Base-by-base conservation (phyloP, 2,329 filamentous ascomycete species). In the Metarhizium sp. region DNA sequence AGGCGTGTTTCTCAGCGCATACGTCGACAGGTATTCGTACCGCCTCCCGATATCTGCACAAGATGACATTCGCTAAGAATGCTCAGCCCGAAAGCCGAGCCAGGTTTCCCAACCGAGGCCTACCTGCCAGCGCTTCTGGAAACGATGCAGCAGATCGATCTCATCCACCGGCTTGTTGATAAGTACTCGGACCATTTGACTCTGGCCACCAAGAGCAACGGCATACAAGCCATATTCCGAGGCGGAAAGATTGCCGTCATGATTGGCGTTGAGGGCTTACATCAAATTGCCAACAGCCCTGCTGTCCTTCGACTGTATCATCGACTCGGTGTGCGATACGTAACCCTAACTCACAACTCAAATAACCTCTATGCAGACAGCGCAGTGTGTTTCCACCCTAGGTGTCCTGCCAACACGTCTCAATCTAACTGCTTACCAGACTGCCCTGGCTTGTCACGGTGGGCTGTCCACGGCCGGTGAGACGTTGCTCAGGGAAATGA, bases 1-100 rank as follows among this genome's bases (percentile, higher is more conserved):
- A 49, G 90, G 89, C 49, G 83, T 86, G 34, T 95, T 95, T 67
- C 95, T 90, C 90, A 90, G 85, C 65, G 88, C 90, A 11, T 95
- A 79, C 64, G 81, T 86, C 43, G 79, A 79, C 0, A 95, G 90
- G 66, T 88, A 89, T 0, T 69, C 70, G 6, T 43, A n/a, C 16
- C 10, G 40, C 16, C 40, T 16, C 8, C 8, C 3, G 8, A 16
- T 6, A 16, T 13, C 10, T 43, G 40, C 10, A 13, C 5, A 43
- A 5, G n/a, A 43, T n/a, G 40, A 43, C 40, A n/a, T 43, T 43
- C 2, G 8, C 16, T 5, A 36, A 48, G 2, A 32, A 20, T 13
- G 18, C 32, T 46, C 7, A 46, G 45, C 36, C 36, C 76, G 40
- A 43, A 16, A 7, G 40, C 40, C 10, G 40, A n/a, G 40, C 10